Evolutionary conservation across 2,329 filamentous ascomycete species (phyloP), one percentile per base, ranked within the genome.

Genomic region (Xylariaceae sp.): DNA sequence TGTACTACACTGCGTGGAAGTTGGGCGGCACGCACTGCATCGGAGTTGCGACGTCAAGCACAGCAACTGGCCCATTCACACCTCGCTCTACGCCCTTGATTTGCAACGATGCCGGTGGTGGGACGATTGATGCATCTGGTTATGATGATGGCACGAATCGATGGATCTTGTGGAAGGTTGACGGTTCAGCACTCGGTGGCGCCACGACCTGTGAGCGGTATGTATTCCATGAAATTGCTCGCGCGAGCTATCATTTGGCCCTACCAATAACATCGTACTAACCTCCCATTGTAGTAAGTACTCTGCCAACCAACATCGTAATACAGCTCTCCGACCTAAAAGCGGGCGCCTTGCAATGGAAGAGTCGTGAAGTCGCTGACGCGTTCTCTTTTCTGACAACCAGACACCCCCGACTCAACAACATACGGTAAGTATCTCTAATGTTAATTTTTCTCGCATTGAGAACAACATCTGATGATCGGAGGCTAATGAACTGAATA

Each of bases 151-250:
- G 65, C 13, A 51, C 49, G 2, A 43, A 66, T 55, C 64, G 65
- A 9, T 68, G 65, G 65, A 63, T 68, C 39, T 5, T 62, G 7
- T 68, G 64, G 64, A 68, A 68, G 42, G 65, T 66, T n/a, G 65
- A 68, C 55, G 65, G 64, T 17, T 66, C 65, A 56, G 62, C 44
- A 48, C 61, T 66, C 11, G 65, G 65, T 7, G 65, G 65, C 41
- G 64, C 64, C 16, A 65, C 62, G 9, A 65, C 64, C 2, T 68
- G 22, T 28, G 22, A 28, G 22, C 22, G 22, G 22, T 28, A 28
- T 28, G 22, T 28, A 28, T 28, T 5, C n/a, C n/a, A n/a, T n/a
- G 22, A 28, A 28, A 28, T 7, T 5, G 22, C 7, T 28, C 22
- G 22, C 22, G 22, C 22, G 22, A 28, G 22, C 22, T n/a, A 28